These are phyloP conservation scores for Vaccinium myrtillus DNA, from an alignment of 148 eudicot species.

Conservation along the genomic window DNA sequence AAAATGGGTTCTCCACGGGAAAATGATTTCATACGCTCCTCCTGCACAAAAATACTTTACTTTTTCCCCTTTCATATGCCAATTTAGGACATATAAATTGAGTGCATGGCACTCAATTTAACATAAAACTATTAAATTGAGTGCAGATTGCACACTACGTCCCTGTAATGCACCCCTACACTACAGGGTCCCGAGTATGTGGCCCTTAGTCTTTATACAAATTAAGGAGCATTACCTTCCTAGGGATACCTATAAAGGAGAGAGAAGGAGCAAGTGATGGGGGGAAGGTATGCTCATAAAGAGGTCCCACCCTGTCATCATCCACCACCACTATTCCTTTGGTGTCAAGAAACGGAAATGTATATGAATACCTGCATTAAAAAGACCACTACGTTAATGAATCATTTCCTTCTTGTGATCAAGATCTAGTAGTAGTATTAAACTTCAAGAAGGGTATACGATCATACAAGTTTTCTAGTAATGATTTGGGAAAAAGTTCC, in stretches of 20 bases:
- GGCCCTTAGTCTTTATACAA: too few species aligned
- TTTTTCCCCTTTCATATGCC: neutral
- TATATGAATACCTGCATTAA: slow-evolving; percentile 55
- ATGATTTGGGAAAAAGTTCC: neutral
- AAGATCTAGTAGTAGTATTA: neutral
- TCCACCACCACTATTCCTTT: slow-evolving; percentile 68
- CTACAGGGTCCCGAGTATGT: too few species aligned
- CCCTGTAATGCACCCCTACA: too few species aligned
- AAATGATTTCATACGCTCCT: neutral
- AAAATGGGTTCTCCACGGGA: too few species aligned
- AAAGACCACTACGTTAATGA: neutral
- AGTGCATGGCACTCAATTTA: too few species aligned
- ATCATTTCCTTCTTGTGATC: neutral
- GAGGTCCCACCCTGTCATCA: slow-evolving; percentile 79
- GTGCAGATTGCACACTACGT: too few species aligned
- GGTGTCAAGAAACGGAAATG: slow-evolving; percentile 89
- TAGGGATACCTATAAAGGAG: slow-evolving; percentile 69
- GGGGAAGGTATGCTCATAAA: slow-evolving; percentile 79
- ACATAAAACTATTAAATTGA: too few species aligned
- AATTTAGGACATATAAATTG: neutral
- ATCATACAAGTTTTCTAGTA: slow-evolving; percentile 13
- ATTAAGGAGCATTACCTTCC: slow-evolving; percentile 45
- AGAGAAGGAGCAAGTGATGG: slow-evolving; percentile 80
- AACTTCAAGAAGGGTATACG: slow-evolving; percentile 12
- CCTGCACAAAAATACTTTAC: neutral